phyloP scores from a whole-genome alignment of 768 basidiomycete species.

The Podaxis sp. region DNA sequence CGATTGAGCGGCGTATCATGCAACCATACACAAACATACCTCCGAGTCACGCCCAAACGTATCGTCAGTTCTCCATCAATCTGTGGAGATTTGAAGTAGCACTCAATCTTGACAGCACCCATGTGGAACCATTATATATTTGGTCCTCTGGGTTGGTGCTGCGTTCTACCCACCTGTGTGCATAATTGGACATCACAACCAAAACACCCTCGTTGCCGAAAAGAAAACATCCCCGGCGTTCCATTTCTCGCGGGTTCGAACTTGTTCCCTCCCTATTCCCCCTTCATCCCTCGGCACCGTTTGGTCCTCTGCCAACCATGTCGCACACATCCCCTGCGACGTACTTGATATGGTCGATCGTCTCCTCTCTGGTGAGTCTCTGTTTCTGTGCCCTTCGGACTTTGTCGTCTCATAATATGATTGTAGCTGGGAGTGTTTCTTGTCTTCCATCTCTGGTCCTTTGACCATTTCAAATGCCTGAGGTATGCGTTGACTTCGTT shows the following conservation, averaged over 20 bases:
- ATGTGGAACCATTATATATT: slow-evolving; percentile 4
- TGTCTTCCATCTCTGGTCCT: slow-evolving; percentile 75
- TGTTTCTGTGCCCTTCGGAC: neutral
- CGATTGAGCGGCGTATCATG: neutral
- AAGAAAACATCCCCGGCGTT: neutral
- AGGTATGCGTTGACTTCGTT: slow-evolving; percentile 38
- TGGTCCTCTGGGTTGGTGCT: neutral
- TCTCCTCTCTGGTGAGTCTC: slow-evolving; percentile 49
- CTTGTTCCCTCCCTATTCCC: neutral
- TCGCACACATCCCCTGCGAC: slow-evolving; percentile 12
- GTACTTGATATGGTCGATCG: slow-evolving; percentile 14
- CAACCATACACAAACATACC: neutral
- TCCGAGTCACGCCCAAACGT: neutral
- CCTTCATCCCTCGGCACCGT: neutral
- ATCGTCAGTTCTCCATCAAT: slow-evolving; percentile 4
- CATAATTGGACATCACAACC: neutral
- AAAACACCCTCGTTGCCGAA: neutral
- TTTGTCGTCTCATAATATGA: neutral
- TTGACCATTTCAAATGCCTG: slow-evolving; percentile 75
- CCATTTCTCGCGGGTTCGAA: slow-evolving; percentile 4
- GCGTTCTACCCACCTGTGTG: neutral
- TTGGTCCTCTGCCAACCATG: neutral
- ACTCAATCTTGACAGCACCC: neutral
- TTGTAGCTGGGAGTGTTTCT: slow-evolving; percentile 60
- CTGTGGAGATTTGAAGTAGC: neutral